Evolutionary conservation across 192 early-diverging fungal genomes (phyloP).

Genomic region (Thoreauomyces humboldtii): DNA sequence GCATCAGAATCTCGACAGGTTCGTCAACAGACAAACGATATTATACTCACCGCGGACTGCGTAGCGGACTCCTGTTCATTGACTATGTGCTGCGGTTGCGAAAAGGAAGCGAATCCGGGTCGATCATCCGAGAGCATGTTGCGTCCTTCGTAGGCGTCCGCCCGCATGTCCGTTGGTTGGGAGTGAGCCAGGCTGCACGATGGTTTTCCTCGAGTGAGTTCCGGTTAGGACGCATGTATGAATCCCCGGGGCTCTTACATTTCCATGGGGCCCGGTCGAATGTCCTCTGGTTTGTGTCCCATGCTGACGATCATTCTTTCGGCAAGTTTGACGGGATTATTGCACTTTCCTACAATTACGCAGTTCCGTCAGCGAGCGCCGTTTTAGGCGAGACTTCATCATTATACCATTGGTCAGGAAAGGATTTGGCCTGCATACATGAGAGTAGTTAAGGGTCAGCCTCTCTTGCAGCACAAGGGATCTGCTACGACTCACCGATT

Average conservation of each 20-base stretch:
- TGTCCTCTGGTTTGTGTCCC: slow-evolving; percentile 23
- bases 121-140: slow-evolving; percentile 18
- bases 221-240: background rate
- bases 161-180: slow-evolving; percentile 45
- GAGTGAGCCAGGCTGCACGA: slow-evolving; percentile 40
- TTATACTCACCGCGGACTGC: background rate
- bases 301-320: slow-evolving; percentile 50
- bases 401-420: slow-evolving; percentile 51
- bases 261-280: slow-evolving; percentile 9
- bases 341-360: slow-evolving; percentile 33
- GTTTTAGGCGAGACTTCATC: background rate
- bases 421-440: slow-evolving; percentile 44
- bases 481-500: slow-evolving; percentile 37
- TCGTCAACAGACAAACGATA: background rate
- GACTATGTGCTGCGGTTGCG: slow-evolving; percentile 36
- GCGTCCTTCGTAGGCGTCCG: slow-evolving; percentile 23
- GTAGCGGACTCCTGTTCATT: slow-evolving; percentile 8
- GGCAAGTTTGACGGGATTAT: slow-evolving; percentile 55
- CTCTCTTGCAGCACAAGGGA: too few relatives aligned
- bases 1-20: background rate
- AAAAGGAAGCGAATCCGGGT: slow-evolving; percentile 39
- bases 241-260: background rate
- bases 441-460: too few relatives aligned
- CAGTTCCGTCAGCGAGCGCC: background rate
- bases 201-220: background rate